Base-by-base conservation (phyloP, 2,329 filamentous ascomycete genomes). In the Purpureocillium takamizusanense region DNA sequence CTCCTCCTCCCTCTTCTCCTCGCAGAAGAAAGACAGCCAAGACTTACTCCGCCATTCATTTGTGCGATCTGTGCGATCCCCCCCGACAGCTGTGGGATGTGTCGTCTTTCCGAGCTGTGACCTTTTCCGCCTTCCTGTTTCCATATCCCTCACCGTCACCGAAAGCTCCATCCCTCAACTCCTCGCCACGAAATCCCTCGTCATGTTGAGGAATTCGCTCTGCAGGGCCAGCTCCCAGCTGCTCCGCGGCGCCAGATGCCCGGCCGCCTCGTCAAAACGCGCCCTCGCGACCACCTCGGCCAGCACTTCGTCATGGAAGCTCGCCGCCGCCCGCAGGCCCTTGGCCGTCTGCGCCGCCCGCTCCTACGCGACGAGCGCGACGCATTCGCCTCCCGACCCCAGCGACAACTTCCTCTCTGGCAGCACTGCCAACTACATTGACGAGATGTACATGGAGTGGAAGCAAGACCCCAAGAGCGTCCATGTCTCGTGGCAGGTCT, bases 391-490 rank as follows among this genome's bases (percentile, higher is more conserved):
- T 15, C 76, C 78, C 46, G 87, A 95, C 60, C 78, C 89, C 48
- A 95, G 85, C 64, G 92, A 98, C 67, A 94, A 82, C 68, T 98
- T 98, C 74, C 77, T 98, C 45, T 86, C 88, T 47, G 92, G 92
- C 51, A 97, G 86, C 72, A 92, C 90, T 44, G 92, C 92, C 66
- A 95, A 94, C 71, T 98, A 98, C 70, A 87, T 98, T 61, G 92
- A 98, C 65, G 92, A 95, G 72, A 98, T 98, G 92, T 98, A 98
- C 67, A 72, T 95, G 70, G 81, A 89, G 61, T 98, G 92, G 92
- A 95, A 90, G 68, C 74, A 85, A 48, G 88, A 98, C 54, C 89
- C 92, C 37, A 76, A 80, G 54, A 95, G 86, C 59, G 92, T 98
- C 42, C 92, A 98, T 66, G 76, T 95, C 54, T 98, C 92, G 62